These are phyloP conservation scores for Xanthoconium purpureum DNA, from an alignment of 768 basidiomycete genomes.

Conservation along the genomic window DNA sequence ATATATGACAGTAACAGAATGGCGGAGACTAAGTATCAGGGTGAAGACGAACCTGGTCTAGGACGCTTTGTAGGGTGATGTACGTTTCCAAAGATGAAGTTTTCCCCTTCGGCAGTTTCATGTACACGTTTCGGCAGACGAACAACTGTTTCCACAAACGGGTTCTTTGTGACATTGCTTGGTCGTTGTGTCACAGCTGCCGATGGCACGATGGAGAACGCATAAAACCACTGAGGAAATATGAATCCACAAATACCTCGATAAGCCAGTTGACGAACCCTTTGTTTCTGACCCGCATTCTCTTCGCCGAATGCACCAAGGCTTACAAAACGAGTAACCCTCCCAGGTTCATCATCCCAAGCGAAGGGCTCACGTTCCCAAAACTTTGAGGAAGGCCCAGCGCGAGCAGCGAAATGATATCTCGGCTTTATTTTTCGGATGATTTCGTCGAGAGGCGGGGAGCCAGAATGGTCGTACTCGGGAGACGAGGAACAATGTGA, in stretches of 20 bases:
- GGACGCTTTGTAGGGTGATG: constrained; percentile 55
- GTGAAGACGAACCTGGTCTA: constrained; percentile 45
- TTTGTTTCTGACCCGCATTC: constrained; percentile 68
- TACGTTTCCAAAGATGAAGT: constrained; percentile 69
- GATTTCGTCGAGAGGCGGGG: constrained; percentile 62
- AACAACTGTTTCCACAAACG: constrained; percentile 47
- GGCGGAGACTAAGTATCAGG: neutral
- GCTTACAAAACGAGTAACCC: constrained; percentile 74
- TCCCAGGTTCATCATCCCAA: constrained; percentile 71
- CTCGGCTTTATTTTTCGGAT: constrained; percentile 69
- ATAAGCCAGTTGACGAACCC: constrained; percentile 50
- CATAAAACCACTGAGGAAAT: constrained; percentile 86
- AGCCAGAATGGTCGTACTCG: constrained; percentile 43
- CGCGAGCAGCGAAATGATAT: constrained; percentile 79
- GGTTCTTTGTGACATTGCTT: constrained; percentile 67
- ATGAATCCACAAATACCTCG: constrained; percentile 7
- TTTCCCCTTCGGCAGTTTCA: constrained; percentile 47
- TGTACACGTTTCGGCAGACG: constrained; percentile 52
- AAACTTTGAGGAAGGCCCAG: constrained; percentile 67
- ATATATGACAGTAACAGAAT: neutral
- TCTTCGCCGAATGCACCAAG: constrained; percentile 83
- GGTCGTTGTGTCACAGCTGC: constrained; percentile 44
- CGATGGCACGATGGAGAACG: constrained; percentile 77
- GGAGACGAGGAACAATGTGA: constrained; percentile 50
- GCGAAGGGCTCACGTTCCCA: constrained; percentile 95